phyloP scores from a whole-genome alignment of 2,329 filamentous ascomycete species.

The Aureobasidium sp. region DNA sequence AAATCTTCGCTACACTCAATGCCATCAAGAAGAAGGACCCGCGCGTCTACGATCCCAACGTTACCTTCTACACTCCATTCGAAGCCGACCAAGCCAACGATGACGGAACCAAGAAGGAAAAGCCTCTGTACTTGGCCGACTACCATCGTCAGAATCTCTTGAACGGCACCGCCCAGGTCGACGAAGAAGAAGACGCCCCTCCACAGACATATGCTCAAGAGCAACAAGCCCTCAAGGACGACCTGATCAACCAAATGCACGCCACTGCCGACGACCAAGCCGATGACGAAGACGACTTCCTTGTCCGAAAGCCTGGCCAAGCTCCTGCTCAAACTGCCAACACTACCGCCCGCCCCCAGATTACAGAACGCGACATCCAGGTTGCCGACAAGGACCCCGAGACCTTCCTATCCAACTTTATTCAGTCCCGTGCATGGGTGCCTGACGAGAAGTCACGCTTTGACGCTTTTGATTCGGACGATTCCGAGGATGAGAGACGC shows the following conservation, averaged over 20 bases:
- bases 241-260: slow-evolving; percentile 75
- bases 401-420: slow-evolving; percentile 87
- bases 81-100: slow-evolving; percentile 44
- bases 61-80: slow-evolving; percentile 67
- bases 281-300: slow-evolving; percentile 57
- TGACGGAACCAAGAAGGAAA: slow-evolving; percentile 46
- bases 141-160: slow-evolving; percentile 91
- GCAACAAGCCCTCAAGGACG: slow-evolving; percentile 73
- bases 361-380: slow-evolving; percentile 58
- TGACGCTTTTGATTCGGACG: slow-evolving; percentile 85
- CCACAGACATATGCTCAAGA: slow-evolving; percentile 78
- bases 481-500: slow-evolving; percentile 64
- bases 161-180: slow-evolving; percentile 56
- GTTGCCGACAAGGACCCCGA: slow-evolving; percentile 85
- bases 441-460: slow-evolving; percentile 59
- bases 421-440: slow-evolving; percentile 87
- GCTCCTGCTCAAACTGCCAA: slow-evolving; percentile 13
- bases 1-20: slow-evolving; percentile 79
- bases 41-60: slow-evolving; percentile 73
- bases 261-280: slow-evolving; percentile 46
- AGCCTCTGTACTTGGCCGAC: slow-evolving; percentile 77
- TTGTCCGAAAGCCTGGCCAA: slow-evolving; percentile 61
- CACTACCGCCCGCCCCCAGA: slow-evolving; percentile 18
- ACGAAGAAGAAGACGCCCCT: slow-evolving; percentile 44
- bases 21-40: slow-evolving; percentile 90